Base-by-base conservation (phyloP, 805 yeast species). In the Saccharomycopsis selenospora region DNA sequence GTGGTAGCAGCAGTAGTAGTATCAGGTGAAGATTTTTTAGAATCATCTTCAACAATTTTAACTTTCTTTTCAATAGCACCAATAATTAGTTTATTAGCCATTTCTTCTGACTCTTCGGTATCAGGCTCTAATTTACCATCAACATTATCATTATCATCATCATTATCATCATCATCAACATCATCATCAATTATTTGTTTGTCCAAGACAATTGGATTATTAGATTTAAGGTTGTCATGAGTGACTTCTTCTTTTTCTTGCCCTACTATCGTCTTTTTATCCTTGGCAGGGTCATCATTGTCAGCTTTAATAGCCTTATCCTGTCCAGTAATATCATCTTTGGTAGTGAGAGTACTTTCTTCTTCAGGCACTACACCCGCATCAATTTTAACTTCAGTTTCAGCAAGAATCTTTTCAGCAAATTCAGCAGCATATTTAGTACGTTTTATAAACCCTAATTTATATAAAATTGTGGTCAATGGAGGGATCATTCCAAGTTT, bases 401-500 rank as follows among this genome's bases (percentile, higher is more conserved):
- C 54, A 10, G 49, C 46, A n/a, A 44, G 14, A 28, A 64, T 49
- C 47, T 59, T 47, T 46, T 65, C 66, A 18, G 64, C 67, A 47
- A 65, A 55, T 38, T 64, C 68, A 14, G 62, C 66, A 2, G 66
- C 67, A 42, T 57, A 58, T 40, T 62, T 64, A 23, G 67, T 62
- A 43, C 67, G 56, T 30, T 56, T 62, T 53, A 62, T 61, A 27
- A 65, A 46, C 1, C 69, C 70, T 25, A 66, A 53, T 38, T 54
- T 56, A 14, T 3, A 36, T 43, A 66, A 45, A 11, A 65, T 50
- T 42, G 59, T 59, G 10, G 65, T 62, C 23, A 66, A 43, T 0
- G 69, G 65, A 6, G 69, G 69, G 3, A 70, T 50, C 3, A 65
- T 25, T 2, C 72, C 73, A 5, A 66, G 52, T 52, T 57, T 66